Evolutionary conservation across 306 rosid genomes (phyloP), one percentile per base, ranked within the genome.

Genomic region (Rosa lucieae): DNA sequence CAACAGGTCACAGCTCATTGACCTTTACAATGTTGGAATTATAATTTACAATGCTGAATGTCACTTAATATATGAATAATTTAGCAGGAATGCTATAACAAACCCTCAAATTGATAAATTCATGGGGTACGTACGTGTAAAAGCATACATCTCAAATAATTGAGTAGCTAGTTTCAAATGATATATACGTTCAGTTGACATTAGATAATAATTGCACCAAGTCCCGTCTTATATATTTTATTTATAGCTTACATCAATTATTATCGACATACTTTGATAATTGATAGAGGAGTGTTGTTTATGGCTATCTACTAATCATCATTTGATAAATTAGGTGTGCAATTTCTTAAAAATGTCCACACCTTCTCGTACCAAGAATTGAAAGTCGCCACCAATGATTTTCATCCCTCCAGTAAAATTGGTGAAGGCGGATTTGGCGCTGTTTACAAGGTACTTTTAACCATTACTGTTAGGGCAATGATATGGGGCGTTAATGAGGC

Each of bases 371-470:
- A 75, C 72, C 65, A 62, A 43, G 83, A 83, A 40, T 14, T 83
- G 51, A 79, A 79, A 79, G 44, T 23, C 35, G 86, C 86, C 81
- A 83, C 86, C 44, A 70, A 83, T 23, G 80, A 75, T 8, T 83
- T 83, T 74, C 74, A 55, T 52, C 61, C 73, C 17, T 79, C 83
- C 53, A 75, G 65, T 37, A 83, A 83, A 76, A 80, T 80, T 42
- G 87, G 84, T 65, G 79, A 72, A 63, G 87, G 87, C 8, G 84
- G 87, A 55, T 84, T 76, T 55, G 84, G 84, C 49, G 35, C 84
- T 1, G 87, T 84, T n/a, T 80, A 79, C 40, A 80, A 84, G 80
- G 86, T 79, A 74, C 39, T 14, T 58, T 58, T 58, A 3, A 58
- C 13, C 10, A 58, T 58, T 21, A 56, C n/a, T 12, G 12, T 56